Conservation (phyloP, 2,329 filamentous ascomycete species). For the Bisporella sp. region DNA sequence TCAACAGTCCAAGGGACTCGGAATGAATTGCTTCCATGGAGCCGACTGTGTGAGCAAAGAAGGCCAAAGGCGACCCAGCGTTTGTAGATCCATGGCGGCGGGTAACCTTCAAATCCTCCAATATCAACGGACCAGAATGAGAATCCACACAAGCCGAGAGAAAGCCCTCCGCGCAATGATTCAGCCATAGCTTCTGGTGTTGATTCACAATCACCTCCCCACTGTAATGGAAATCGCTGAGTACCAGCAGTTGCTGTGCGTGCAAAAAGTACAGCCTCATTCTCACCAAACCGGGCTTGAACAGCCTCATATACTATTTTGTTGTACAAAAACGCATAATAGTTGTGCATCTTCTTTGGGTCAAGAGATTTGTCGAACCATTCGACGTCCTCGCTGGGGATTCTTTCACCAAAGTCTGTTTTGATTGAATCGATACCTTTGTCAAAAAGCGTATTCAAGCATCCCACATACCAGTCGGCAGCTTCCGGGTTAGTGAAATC, state of each 20-base stretch:
- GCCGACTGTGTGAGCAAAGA: slow-evolving; percentile 50
- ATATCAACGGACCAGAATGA: slow-evolving; percentile 57
- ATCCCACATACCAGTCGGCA: slow-evolving; percentile 44
- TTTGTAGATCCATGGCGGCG: slow-evolving; percentile 53
- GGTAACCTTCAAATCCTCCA: slow-evolving; percentile 54
- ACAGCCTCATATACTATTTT: slow-evolving; percentile 50
- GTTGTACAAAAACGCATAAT: slow-evolving; percentile 56
- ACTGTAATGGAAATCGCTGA: slow-evolving; percentile 51
- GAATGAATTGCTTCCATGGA: slow-evolving; percentile 53
- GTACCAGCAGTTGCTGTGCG: slow-evolving; percentile 51
- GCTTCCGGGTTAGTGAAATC: slow-evolving; percentile 58
- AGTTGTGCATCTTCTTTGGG: slow-evolving; percentile 56
- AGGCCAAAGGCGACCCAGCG: slow-evolving; percentile 58
- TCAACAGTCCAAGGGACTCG: slow-evolving; percentile 57
- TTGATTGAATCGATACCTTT: slow-evolving; percentile 56
- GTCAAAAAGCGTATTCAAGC: slow-evolving; percentile 47
- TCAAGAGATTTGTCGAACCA: slow-evolving; percentile 45
- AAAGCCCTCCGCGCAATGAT: slow-evolving; percentile 50
- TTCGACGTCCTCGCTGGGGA: slow-evolving; percentile 46
- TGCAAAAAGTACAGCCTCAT: slow-evolving; percentile 50
- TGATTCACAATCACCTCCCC: slow-evolving; percentile 58
- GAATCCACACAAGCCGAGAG: slow-evolving; percentile 49
- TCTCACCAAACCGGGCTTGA: slow-evolving; percentile 37
- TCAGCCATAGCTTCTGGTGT: slow-evolving; percentile 57
- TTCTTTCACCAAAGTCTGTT: slow-evolving; percentile 57